Percentiles rank a stretch among this genome's conserved stretches.
These are phyloP conservation scores for Quercus tomentella DNA, from an alignment of 331 rosid species.

Conservation along the genomic window DNA sequence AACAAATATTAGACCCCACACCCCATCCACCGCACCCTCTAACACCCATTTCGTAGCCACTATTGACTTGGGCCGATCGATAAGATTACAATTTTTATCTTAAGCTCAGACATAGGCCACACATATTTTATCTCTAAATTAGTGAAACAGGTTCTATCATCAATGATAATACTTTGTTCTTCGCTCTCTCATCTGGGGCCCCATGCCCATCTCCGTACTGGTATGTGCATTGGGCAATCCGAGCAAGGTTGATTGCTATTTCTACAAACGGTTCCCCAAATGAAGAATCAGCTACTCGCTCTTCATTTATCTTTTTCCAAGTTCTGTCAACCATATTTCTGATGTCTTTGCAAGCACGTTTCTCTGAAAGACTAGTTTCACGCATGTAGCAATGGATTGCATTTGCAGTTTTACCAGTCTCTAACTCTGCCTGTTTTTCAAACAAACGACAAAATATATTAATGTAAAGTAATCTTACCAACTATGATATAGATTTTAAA, in stretches of 20 bases:
- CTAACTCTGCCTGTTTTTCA: conserved; percentile 30
- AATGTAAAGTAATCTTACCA: neutral
- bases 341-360: conserved; percentile 8
- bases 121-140: too few relatives aligned
- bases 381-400: conserved; percentile 23
- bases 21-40: too few relatives aligned
- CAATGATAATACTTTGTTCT: conserved; percentile 5
- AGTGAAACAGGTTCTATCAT: conserved; percentile 27
- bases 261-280: conserved; percentile 18
- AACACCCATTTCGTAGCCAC: too few relatives aligned
- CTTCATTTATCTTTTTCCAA: conserved; percentile 47
- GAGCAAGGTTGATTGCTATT: conserved; percentile 20
- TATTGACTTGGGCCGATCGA: too few relatives aligned
- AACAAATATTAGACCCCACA: too few relatives aligned
- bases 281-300: neutral
- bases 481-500: neutral
- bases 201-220: conserved; percentile 34
- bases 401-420: conserved; percentile 44
- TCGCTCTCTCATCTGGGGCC: conserved; percentile 10
- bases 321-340: conserved; percentile 14
- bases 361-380: conserved; percentile 15
- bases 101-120: too few relatives aligned
- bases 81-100: too few relatives aligned
- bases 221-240: conserved; percentile 24
- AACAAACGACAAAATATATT: neutral